A percentile compares a stretch with the other conserved stretches of the same genome.
These are phyloP conservation scores for Rosa lucieae DNA, from an alignment of 306 rosid genomes.

Conservation along the genomic window DNA sequence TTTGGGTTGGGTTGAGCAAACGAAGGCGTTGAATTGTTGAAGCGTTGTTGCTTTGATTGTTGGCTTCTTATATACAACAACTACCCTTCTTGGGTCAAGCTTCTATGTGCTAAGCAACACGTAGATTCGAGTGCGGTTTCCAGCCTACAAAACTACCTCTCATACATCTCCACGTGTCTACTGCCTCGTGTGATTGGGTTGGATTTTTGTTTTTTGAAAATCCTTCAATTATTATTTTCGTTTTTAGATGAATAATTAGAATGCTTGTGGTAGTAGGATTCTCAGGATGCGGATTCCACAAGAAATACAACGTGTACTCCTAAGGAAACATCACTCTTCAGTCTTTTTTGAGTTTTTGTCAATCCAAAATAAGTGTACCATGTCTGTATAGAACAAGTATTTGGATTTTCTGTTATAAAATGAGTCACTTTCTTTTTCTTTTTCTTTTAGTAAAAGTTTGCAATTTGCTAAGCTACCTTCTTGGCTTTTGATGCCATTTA, in stretches of 20 bases:
- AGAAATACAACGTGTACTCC: background rate
- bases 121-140: background rate
- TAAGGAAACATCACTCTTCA: background rate
- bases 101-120: background rate
- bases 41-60: background rate
- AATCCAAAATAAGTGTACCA: too few relatives aligned
- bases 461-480: background rate
- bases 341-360: too few relatives aligned
- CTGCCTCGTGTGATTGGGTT: background rate
- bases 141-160: background rate
- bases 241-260: background rate
- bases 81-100: constrained; percentile 10
- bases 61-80: background rate
- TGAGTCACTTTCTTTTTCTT: background rate
- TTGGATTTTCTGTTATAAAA: background rate
- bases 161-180: background rate
- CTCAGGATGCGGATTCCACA: background rate
- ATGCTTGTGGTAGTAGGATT: background rate
- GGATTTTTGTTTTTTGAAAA: background rate
- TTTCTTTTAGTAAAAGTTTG: background rate
- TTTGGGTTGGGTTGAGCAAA: background rate
- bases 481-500: too few relatives aligned
- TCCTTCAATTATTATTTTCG: too few relatives aligned
- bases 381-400: background rate
- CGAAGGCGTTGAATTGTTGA: constrained; percentile 9